A percentile compares a stretch with the other conserved stretches of the same genome.
Conservation (phyloP, 2,329 filamentous ascomycete genomes). For the Verticillium nonalfalfae region DNA sequence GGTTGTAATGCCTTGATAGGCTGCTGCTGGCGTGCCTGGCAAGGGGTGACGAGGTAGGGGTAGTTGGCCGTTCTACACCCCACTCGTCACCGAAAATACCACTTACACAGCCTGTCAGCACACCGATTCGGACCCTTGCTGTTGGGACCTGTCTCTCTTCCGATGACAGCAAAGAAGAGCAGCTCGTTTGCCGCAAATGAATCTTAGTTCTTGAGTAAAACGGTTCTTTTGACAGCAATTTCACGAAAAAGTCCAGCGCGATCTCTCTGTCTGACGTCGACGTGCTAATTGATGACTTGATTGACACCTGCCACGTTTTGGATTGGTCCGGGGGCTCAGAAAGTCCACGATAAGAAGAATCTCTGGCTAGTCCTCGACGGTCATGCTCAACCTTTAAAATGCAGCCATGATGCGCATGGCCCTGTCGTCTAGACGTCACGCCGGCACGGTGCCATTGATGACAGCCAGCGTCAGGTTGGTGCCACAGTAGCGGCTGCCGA, state of each 20-base stretch:
- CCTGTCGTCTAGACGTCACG: constrained; percentile 61
- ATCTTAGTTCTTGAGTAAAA: constrained; percentile 75
- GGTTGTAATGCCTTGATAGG: constrained; percentile 26
- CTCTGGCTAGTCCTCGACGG: constrained; percentile 34
- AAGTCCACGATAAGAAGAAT: constrained; percentile 87
- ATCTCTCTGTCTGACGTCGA: constrained; percentile 66
- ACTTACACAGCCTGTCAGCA: constrained; percentile 54
- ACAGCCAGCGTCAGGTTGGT: too few species aligned
- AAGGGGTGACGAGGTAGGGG: constrained; percentile 67
- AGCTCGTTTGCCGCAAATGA: constrained; percentile 56
- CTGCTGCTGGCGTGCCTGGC: constrained; percentile 60
- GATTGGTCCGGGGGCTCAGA: constrained; percentile 76
- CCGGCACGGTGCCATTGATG: too few species aligned
- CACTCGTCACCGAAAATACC: constrained; percentile 70
- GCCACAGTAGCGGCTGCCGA: too few species aligned
- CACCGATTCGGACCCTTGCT: constrained; percentile 25
- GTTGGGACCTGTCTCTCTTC: constrained; percentile 75
- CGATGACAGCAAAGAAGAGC: constrained; percentile 69
- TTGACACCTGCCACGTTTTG: constrained; percentile 59
- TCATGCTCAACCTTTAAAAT: constrained; percentile 27
- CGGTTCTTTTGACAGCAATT: constrained; percentile 71
- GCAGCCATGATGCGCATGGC: constrained; percentile 35
- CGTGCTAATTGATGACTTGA: constrained; percentile 69
- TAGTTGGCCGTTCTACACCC: constrained; percentile 66
- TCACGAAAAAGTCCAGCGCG: constrained; percentile 70